phyloP scores from a whole-genome alignment of 805 yeast species.

The Zygosaccharomyces bailii region DNA sequence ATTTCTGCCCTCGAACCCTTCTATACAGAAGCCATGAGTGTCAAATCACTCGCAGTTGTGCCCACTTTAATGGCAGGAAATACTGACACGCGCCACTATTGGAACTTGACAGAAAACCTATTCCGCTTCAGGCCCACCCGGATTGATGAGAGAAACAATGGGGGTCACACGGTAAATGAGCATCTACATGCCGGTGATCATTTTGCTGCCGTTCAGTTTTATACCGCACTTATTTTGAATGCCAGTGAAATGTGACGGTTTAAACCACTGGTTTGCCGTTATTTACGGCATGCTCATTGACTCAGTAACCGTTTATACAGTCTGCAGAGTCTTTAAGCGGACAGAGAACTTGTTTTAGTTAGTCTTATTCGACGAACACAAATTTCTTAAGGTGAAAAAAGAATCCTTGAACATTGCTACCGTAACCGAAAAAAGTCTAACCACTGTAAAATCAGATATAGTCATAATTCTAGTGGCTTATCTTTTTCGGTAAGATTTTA shows the following conservation, averaged over 20 bases:
- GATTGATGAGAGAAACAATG: conserved; percentile 9
- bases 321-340: too few species aligned
- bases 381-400: too few species aligned
- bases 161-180: conserved; percentile 13
- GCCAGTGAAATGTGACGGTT: conserved; percentile 8
- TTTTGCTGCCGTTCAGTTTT: conserved; percentile 10
- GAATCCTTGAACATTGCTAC: too few species aligned
- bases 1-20: conserved; percentile 1
- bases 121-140: conserved; percentile 40
- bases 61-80: conserved; percentile 60
- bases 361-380: too few species aligned
- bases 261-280: too few species aligned
- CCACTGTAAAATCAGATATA: too few species aligned
- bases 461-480: too few species aligned
- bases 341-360: too few species aligned
- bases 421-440: too few species aligned
- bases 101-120: conserved; percentile 53
- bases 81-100: conserved; percentile 60
- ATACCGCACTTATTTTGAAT: conserved; percentile 10
- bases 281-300: too few species aligned
- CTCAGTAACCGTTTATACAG: too few species aligned
- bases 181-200: conserved; percentile 10
- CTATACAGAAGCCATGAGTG: conserved; percentile 3
- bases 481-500: too few species aligned
- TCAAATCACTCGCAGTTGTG: conserved; percentile 33